Evolutionary conservation across 2,329 filamentous ascomycete species (phyloP).

Genomic region (Fusarium newnesense): DNA sequence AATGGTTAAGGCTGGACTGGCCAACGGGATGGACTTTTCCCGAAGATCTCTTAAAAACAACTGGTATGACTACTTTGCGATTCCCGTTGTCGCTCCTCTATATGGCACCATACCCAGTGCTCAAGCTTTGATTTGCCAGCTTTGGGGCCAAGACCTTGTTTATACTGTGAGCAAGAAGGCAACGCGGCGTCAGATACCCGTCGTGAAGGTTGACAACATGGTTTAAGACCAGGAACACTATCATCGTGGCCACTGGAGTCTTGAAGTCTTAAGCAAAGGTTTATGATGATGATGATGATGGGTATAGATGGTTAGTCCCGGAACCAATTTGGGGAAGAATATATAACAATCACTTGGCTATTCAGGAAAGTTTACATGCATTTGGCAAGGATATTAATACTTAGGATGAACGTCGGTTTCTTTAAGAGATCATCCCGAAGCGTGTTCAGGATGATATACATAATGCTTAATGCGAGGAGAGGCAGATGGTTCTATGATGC

Average conservation of each 20-base stretch:
- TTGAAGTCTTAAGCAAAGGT: not conserved
- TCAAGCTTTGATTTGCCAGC: constrained; percentile 75
- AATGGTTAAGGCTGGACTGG: constrained; percentile 72
- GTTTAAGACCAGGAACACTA: constrained; percentile 47
- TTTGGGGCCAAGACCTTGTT: constrained; percentile 75
- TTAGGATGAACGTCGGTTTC: not conserved
- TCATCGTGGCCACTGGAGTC: not conserved
- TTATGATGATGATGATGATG: not conserved
- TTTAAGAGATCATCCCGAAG: not conserved
- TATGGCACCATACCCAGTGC: constrained; percentile 75
- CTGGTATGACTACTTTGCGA: constrained; percentile 70
- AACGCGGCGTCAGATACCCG: constrained; percentile 61
- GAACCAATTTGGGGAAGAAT: not conserved
- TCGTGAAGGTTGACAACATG: constrained; percentile 56
- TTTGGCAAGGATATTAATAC: not conserved
- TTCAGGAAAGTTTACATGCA: not conserved
- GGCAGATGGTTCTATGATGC: not conserved
- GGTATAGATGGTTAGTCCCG: not conserved
- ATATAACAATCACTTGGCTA: constrained; percentile 5
- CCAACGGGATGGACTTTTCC: constrained; percentile 74
- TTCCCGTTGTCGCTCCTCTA: constrained; percentile 73
- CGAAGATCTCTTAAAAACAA: constrained; percentile 66
- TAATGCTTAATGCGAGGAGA: not conserved
- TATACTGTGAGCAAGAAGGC: constrained; percentile 80
- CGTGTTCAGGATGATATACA: not conserved